phyloP scores from a whole-genome alignment of 176 grass and related monocot genomes.

The Panicum miliaceum region DNA sequence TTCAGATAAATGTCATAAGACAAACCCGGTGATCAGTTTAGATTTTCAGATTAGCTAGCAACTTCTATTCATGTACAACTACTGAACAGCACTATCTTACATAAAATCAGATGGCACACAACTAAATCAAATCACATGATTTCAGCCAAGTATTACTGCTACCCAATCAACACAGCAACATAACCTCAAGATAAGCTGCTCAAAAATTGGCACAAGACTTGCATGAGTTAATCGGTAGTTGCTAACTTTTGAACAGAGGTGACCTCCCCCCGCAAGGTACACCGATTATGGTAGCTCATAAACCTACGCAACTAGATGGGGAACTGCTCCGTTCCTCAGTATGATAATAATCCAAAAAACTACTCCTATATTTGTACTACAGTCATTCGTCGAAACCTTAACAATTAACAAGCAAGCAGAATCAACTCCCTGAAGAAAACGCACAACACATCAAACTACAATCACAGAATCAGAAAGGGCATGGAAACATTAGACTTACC shows the following conservation, averaged over 20 bases:
- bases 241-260: neutral
- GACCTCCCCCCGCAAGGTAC: neutral
- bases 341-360: neutral
- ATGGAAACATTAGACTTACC: conserved; percentile 47
- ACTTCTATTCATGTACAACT: neutral
- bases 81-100: neutral
- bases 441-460: neutral
- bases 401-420: neutral
- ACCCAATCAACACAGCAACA: conserved; percentile 4
- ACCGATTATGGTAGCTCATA: neutral
- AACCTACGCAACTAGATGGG: neutral
- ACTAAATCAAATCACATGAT: neutral
- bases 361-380: neutral
- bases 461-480: neutral
- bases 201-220: neutral
- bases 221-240: neutral
- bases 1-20: neutral
- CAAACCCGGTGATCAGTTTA: neutral
- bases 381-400: neutral
- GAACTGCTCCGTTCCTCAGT: neutral
- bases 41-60: neutral
- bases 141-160: neutral
- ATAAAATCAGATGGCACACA: neutral
- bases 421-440: neutral
- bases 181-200: neutral